Evolutionary conservation across 2,329 filamentous ascomycete genomes (phyloP).

Genomic region (Colletotrichum neosansevieriae): DNA sequence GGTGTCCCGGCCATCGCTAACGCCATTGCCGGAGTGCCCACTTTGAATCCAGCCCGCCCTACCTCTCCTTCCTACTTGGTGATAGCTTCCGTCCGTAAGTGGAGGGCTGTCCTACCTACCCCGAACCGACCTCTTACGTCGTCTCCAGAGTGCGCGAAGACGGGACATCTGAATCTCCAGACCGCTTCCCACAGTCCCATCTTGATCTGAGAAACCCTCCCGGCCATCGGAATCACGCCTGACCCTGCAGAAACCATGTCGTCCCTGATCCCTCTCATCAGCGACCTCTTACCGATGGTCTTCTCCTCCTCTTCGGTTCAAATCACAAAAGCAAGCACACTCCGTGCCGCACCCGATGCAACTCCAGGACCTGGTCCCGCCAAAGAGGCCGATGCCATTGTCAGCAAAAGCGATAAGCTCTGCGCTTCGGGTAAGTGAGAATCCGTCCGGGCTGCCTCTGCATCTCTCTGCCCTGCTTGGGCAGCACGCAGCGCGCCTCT

Average conservation of each 20-base stretch:
- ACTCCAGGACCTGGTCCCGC: slow-evolving; percentile 55
- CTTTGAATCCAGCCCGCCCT: slow-evolving; percentile 15
- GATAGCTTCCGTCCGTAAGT: slow-evolving; percentile 29
- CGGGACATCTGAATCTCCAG: slow-evolving; percentile 5
- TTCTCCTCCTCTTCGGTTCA: slow-evolving; percentile 68
- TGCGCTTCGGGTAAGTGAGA: slow-evolving; percentile 71
- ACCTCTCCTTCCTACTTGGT: slow-evolving; percentile 41
- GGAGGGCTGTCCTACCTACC: slow-evolving; percentile 24
- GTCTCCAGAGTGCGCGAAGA: slow-evolving; percentile 5
- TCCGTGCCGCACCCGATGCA: slow-evolving; percentile 39
- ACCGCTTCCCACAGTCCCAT: slow-evolving; percentile 15
- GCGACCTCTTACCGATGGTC: slow-evolving; percentile 71
- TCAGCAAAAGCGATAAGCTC: slow-evolving; percentile 73
- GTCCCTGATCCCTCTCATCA: slow-evolving; percentile 66
- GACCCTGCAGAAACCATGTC: slow-evolving; percentile 54
- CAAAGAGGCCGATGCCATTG: slow-evolving; percentile 65
- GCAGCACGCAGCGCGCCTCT: slow-evolving; percentile 5
- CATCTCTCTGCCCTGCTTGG: slow-evolving; percentile 6
- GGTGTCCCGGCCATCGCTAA: slow-evolving; percentile 15
- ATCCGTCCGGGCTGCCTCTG: slow-evolving; percentile 19
- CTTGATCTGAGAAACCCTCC: neutral
- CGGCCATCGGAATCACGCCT: neutral
- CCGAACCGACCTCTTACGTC: slow-evolving; percentile 12
- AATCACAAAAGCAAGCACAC: slow-evolving; percentile 58
- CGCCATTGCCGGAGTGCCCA: slow-evolving; percentile 27